A percentile compares a stretch with the other conserved stretches of the same genome.
Evolutionary conservation across 257 asterid genomes (phyloP).

Genomic region (Lavandula angustifolia): DNA sequence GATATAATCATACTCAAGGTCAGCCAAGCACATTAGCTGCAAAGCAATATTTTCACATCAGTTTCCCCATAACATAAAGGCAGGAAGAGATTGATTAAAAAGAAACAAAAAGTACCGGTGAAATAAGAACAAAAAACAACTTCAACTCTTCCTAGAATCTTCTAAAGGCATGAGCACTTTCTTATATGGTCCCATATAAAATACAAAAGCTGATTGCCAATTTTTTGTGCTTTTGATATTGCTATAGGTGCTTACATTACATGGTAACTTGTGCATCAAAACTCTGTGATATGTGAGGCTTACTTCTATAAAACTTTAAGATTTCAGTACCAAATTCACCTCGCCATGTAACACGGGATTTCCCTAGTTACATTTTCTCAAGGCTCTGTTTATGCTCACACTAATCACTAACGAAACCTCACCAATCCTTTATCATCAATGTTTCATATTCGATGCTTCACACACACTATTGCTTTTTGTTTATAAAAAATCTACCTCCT

Average conservation of each 20-base stretch:
- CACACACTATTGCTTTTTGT: no score
- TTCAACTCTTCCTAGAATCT: neutral
- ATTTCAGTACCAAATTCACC: neutral
- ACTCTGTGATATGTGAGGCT: neutral
- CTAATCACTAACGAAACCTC: no score
- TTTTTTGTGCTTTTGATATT: no score
- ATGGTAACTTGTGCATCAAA: slow-evolving; percentile 9
- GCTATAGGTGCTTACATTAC: neutral
- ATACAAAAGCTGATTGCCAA: neutral
- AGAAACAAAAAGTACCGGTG: neutral
- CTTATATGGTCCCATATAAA: slow-evolving; percentile 5
- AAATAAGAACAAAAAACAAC: slow-evolving; percentile 1
- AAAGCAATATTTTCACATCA: slow-evolving; percentile 34
- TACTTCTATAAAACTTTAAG: neutral
- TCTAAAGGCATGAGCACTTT: slow-evolving; percentile 14
- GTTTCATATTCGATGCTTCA: no score
- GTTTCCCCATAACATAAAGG: slow-evolving; percentile 24
- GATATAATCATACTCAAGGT: slow-evolving; percentile 82
- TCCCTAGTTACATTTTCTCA: no score
- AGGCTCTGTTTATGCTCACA: no score
- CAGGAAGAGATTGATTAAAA: neutral
- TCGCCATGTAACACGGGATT: no score
- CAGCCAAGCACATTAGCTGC: slow-evolving; percentile 93
- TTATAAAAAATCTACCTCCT: no score
- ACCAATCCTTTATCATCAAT: no score